Evolutionary conservation across 306 rosid genomes (phyloP).

Genomic region (Dryas drummondii): DNA sequence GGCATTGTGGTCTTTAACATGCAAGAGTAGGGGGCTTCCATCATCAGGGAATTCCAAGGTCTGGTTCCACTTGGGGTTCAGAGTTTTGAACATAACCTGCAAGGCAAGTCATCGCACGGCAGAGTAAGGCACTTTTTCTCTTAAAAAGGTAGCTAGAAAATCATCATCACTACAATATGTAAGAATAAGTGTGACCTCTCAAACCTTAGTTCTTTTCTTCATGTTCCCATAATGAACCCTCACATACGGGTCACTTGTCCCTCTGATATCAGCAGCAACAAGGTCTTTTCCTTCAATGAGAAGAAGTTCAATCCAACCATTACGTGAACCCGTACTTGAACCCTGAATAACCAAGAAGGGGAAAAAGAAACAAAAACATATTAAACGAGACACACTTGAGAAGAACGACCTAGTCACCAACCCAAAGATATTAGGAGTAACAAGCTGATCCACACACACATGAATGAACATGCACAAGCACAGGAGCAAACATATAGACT

Average conservation of each 20-base stretch:
- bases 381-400: conserved; percentile 12
- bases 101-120: conserved; percentile 23
- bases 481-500: no score
- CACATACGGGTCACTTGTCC: conserved; percentile 97
- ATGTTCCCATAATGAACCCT: conserved; percentile 80
- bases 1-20: conserved; percentile 88
- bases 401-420: neutral
- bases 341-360: conserved; percentile 45
- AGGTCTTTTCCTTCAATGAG: conserved; percentile 88
- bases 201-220: conserved; percentile 90
- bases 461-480: neutral
- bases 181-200: conserved; percentile 14
- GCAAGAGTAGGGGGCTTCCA: conserved; percentile 68
- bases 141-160: neutral
- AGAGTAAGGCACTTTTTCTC: conserved; percentile 6
- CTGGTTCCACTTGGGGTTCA: conserved; percentile 89
- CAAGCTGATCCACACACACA: neutral
- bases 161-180: neutral
- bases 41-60: conserved; percentile 87
- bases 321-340: conserved; percentile 36
- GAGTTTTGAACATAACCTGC: conserved; percentile 76
- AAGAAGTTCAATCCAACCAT: conserved; percentile 88
- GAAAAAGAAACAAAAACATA: conserved; percentile 25
- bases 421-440: neutral
- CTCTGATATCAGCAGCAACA: conserved; percentile 93